Base-by-base conservation (phyloP, 75 land plant genomes). In the Isoetes taiwanensis region DNA sequence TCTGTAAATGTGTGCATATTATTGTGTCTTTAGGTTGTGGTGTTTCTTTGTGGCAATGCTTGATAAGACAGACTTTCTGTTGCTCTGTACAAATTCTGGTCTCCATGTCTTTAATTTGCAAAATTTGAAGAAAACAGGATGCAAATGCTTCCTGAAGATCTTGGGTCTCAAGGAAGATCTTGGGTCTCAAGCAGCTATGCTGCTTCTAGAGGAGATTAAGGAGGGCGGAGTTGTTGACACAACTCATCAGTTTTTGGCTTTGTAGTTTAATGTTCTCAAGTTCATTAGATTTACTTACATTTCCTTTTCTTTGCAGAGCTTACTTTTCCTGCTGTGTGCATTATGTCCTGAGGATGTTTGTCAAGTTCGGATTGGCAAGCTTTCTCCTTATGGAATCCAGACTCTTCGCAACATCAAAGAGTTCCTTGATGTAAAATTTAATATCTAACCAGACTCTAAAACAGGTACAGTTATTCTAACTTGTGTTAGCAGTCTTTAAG, bases 221-320 rank as follows among this genome's bases (percentile, higher is more conserved):
- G 76, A 84, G 66, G 96, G 99, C 0, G 99, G 99, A n/a, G 96
- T 94, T 0, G 91, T 94, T 5, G 96, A 89, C 73, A 85, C 96
- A 19, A 72, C 86, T 11, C 91, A 89, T 54, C 99, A 85, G 83
- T 86, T 70, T n/a, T n/a, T n/a, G n/a, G n/a, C n/a, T n/a, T n/a
- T n/a, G n/a, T n/a, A n/a, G n/a, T n/a, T n/a, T n/a, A n/a, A n/a
- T n/a, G n/a, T n/a, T n/a, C n/a, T n/a, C n/a, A n/a, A n/a, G n/a
- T n/a, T n/a, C n/a, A n/a, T n/a, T n/a, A n/a, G n/a, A n/a, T n/a
- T n/a, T n/a, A n/a, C n/a, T n/a, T n/a, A 37, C 39, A 54, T 5
- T 6, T 54, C 57, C 25, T 16, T 30, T 9, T 54, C 34, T 64
- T 17, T 73, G 70, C 77, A 94, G 90, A 84, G 90, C 28, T 61